Conservation (phyloP, 371 early-diverging fungal genomes). For the Zychaea mexicana region DNA sequence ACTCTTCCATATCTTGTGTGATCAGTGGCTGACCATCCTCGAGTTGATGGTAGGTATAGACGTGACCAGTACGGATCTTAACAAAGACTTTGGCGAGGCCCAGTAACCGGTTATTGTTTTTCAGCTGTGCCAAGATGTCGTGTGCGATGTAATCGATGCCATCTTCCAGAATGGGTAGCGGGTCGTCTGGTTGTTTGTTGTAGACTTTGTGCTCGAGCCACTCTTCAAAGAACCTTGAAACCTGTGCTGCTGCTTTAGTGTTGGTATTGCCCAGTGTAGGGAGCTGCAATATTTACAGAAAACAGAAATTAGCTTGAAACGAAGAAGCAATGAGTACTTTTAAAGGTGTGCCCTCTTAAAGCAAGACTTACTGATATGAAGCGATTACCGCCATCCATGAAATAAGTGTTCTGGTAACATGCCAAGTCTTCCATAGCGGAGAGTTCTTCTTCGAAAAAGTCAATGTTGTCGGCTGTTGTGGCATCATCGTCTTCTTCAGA, state of each 20-base stretch:
- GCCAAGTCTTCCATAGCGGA: neutral
- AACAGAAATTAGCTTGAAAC: neutral
- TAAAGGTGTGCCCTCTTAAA: neutral
- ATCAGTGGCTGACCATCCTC: constrained; percentile 34
- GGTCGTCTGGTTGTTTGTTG: constrained; percentile 13
- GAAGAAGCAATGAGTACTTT: neutral
- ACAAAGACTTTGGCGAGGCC: constrained; percentile 25
- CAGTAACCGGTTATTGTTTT: constrained; percentile 10
- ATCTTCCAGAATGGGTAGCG: constrained; percentile 33
- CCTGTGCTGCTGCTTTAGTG: constrained; percentile 24
- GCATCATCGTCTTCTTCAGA: constrained; percentile 11
- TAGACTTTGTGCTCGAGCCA: constrained; percentile 32
- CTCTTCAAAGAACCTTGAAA: constrained; percentile 35
- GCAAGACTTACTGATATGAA: constrained; percentile 32
- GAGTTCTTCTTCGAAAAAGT: constrained; percentile 1
- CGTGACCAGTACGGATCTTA: constrained; percentile 33
- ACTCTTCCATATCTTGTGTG: constrained; percentile 36
- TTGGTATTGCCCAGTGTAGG: constrained; percentile 30
- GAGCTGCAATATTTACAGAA: constrained; percentile 16
- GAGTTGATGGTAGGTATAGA: constrained; percentile 30
- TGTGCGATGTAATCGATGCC: constrained; percentile 29
- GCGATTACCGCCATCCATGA: constrained; percentile 36
- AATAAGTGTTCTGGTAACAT: constrained; percentile 31
- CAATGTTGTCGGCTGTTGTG: constrained; percentile 4
- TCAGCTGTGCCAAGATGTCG: constrained; percentile 29